phyloP scores from a whole-genome alignment of 768 basidiomycete genomes.

The Thelephora aurantiotincta region DNA sequence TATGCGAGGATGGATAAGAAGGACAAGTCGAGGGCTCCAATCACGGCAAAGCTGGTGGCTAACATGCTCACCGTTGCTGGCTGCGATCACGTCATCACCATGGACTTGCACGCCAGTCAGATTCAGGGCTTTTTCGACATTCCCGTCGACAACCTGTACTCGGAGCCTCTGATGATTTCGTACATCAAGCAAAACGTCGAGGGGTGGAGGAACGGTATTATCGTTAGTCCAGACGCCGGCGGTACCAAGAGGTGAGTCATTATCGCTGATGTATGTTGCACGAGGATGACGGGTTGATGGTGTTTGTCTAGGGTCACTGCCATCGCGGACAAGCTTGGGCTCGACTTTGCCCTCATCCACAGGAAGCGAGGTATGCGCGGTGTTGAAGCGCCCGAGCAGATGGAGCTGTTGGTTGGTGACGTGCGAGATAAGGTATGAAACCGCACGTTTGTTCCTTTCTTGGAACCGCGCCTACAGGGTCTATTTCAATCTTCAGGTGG shows the following conservation, averaged over 20 bases:
- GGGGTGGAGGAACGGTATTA: constrained; percentile 77
- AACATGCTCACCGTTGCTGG: constrained; percentile 97
- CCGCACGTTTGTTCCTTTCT: neutral
- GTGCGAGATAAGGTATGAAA: constrained; percentile 69
- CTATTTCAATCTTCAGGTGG: constrained; percentile 35
- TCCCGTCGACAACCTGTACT: constrained; percentile 94
- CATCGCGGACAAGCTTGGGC: constrained; percentile 88
- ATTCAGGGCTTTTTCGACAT: constrained; percentile 99
- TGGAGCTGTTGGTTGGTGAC: constrained; percentile 92
- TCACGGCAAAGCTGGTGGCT: constrained; percentile 95
- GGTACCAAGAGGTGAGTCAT: constrained; percentile 86
- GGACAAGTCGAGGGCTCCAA: constrained; percentile 90
- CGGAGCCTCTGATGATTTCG: constrained; percentile 87
- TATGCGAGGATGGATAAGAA: constrained; percentile 98
- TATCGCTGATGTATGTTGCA: constrained; percentile 2
- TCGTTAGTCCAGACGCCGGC: constrained; percentile 95
- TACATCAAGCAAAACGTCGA: constrained; percentile 83
- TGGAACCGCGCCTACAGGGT: neutral
- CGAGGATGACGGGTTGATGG: neutral
- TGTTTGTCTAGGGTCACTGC: constrained; percentile 59
- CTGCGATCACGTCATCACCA: constrained; percentile 98
- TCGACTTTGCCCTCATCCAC: constrained; percentile 94
- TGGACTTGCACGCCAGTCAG: constrained; percentile 95
- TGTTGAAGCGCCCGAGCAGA: constrained; percentile 53
- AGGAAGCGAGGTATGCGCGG: constrained; percentile 67